phyloP scores from a whole-genome alignment of 345 rosid species.

The Gossypium anomalum region DNA sequence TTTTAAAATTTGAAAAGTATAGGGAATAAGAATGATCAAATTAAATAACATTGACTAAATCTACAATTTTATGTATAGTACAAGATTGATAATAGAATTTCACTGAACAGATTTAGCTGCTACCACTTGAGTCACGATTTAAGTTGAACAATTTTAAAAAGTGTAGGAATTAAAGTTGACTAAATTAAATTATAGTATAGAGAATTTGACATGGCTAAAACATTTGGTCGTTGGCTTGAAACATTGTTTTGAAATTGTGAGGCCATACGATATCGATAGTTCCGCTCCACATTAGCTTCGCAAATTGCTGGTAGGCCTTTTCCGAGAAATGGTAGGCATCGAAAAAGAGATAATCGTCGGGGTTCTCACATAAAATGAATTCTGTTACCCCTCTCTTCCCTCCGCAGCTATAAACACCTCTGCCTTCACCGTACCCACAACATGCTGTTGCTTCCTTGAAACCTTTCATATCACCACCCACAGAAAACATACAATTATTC shows the following conservation, averaged over 20 bases:
- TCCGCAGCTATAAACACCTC: constrained; percentile 77
- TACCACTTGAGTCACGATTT: too few species aligned
- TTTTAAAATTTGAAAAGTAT: too few species aligned
- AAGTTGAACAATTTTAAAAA: too few species aligned
- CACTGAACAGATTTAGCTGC: too few species aligned
- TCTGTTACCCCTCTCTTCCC: constrained; percentile 51
- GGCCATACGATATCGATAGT: constrained; percentile 24
- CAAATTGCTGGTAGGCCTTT: constrained; percentile 45
- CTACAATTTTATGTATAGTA: too few species aligned
- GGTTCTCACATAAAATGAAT: constrained; percentile 54
- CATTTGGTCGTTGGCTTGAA: constrained; percentile 3
- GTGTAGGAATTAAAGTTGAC: too few species aligned
- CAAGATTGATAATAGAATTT: too few species aligned
- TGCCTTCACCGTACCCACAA: constrained; percentile 41
- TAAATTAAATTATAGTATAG: too few species aligned
- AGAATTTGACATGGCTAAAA: too few species aligned
- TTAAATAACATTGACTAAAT: too few species aligned
- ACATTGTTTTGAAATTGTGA: constrained; percentile 30
- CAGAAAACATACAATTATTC: too few species aligned
- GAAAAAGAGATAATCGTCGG: constrained; percentile 55
- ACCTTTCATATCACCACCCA: constrained; percentile 34
- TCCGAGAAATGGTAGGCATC: constrained; percentile 66
- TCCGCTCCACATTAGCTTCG: constrained; percentile 44
- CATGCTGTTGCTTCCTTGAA: constrained; percentile 62
- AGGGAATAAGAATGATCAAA: too few species aligned